phyloP scores from a whole-genome alignment of 345 rosid genomes.

The Conringia planisiliqua region DNA sequence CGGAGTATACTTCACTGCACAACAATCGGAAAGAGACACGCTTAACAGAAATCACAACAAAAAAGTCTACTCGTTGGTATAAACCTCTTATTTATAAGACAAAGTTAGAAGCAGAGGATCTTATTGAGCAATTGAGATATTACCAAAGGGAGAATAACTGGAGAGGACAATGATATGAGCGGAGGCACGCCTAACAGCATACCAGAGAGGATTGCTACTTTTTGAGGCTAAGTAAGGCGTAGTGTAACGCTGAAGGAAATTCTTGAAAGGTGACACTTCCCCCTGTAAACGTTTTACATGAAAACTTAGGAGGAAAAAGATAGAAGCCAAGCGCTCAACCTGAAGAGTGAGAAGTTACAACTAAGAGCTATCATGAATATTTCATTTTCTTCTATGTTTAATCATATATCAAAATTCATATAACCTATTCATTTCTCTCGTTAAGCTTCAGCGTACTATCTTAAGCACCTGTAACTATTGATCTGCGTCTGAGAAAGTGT shows the following conservation, averaged over 20 bases:
- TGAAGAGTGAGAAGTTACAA: not conserved
- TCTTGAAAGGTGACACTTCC: conserved; percentile 79
- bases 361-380: not conserved
- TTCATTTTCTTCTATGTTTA: not conserved
- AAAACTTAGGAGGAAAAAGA: not conserved
- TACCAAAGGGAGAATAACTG: conserved; percentile 97
- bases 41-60: not conserved
- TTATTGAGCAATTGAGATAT: conserved; percentile 17
- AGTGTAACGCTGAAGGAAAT: conserved; percentile 71
- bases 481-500: not conserved
- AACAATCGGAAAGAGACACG: not conserved
- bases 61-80: not conserved
- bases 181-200: conserved; percentile 86
- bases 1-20: conserved; percentile 83
- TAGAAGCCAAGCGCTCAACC: not conserved
- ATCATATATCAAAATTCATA: not conserved
- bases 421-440: not conserved
- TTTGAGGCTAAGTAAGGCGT: conserved; percentile 79
- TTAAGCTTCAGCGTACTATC: not conserved
- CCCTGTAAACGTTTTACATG: conserved; percentile 42
- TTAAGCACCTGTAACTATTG: not conserved
- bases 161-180: conserved; percentile 92
- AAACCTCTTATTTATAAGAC: not conserved
- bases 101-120: not conserved
- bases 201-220: conserved; percentile 86